Percentiles rank a stretch among this genome's conserved stretches.
phyloP scores from a whole-genome alignment of 305 asterid genomes.

The Stenogyne calaminthoides region DNA sequence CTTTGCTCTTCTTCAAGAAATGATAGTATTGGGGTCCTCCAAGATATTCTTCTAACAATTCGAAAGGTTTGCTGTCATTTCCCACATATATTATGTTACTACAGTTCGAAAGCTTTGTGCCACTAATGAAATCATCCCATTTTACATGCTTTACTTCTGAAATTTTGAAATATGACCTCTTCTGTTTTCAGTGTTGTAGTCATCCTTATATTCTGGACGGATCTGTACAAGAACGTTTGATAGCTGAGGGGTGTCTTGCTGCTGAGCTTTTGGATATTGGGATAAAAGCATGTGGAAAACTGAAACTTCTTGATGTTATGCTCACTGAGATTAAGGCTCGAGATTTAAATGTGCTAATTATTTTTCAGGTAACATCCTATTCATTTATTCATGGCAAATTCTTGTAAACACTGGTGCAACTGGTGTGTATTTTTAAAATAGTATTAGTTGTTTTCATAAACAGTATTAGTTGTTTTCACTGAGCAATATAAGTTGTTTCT shows the following conservation, averaged over 20 bases:
- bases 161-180: conserved; percentile 26
- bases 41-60: conserved; percentile 58
- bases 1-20: conserved; percentile 61
- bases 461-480: too few species aligned
- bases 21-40: conserved; percentile 72
- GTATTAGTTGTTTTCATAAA: too few species aligned
- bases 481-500: too few species aligned
- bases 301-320: conserved; percentile 73
- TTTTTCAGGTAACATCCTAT: conserved; percentile 65
- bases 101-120: background rate
- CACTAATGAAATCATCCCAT: background rate
- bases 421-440: too few species aligned
- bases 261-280: conserved; percentile 61
- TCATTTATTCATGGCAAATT: too few species aligned
- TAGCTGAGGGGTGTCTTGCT: conserved; percentile 46
- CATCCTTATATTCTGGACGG: conserved; percentile 81
- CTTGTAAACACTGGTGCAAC: too few species aligned
- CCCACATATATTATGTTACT: conserved; percentile 23
- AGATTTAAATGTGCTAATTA: conserved; percentile 65
- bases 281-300: conserved; percentile 84
- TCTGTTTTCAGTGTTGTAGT: conserved; percentile 71
- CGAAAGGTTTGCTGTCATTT: conserved; percentile 74
- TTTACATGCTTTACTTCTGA: conserved; percentile 23
- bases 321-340: conserved; percentile 62
- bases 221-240: conserved; percentile 44